Evolutionary conservation across 176 grass and related monocot species (phyloP).

Genomic region (Hordeum marinum): DNA sequence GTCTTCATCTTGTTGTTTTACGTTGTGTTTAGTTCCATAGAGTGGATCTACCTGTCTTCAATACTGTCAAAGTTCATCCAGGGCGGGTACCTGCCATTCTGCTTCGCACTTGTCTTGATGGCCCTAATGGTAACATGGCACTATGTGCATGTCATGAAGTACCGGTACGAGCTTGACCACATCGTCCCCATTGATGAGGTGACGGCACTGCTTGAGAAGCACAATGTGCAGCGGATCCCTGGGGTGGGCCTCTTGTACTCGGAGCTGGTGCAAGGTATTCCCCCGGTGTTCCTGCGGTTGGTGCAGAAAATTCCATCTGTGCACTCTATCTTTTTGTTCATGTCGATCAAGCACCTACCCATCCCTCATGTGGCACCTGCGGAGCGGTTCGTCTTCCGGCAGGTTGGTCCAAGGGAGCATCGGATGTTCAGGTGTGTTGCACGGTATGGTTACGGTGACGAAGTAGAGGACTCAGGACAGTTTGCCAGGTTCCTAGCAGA

Average conservation of each 20-base stretch:
- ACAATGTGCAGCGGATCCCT: conserved; percentile 34
- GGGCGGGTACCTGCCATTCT: conserved; percentile 62
- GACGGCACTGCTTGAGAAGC: conserved; percentile 22
- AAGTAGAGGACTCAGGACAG: conserved; percentile 38
- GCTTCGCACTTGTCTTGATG: conserved; percentile 47
- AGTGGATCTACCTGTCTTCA: conserved; percentile 60
- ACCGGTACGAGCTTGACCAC: conserved; percentile 46
- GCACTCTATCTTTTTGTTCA: conserved; percentile 57
- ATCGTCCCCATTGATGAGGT: conserved; percentile 8
- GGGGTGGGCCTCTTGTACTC: conserved; percentile 70
- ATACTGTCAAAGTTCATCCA: conserved; percentile 60
- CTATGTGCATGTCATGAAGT: conserved; percentile 47
- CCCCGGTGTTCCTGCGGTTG: conserved; percentile 53
- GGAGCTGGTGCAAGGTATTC: conserved; percentile 70
- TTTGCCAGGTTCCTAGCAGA: conserved; percentile 58
- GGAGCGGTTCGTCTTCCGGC: conserved; percentile 60
- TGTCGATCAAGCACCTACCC: conserved; percentile 74
- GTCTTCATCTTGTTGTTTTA: conserved; percentile 42
- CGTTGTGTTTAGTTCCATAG: conserved; percentile 35
- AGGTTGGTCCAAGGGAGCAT: conserved; percentile 39
- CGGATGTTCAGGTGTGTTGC: conserved; percentile 71
- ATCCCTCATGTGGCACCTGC: conserved; percentile 36
- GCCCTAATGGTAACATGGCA: conserved; percentile 56
- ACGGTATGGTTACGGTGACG: conserved; percentile 57
- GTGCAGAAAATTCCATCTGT: conserved; percentile 59